A percentile compares a stretch with the other conserved stretches of the same genome.
Evolutionary conservation across 352 stramenopile species (phyloP).

Genomic region (Pythium coloratum): DNA sequence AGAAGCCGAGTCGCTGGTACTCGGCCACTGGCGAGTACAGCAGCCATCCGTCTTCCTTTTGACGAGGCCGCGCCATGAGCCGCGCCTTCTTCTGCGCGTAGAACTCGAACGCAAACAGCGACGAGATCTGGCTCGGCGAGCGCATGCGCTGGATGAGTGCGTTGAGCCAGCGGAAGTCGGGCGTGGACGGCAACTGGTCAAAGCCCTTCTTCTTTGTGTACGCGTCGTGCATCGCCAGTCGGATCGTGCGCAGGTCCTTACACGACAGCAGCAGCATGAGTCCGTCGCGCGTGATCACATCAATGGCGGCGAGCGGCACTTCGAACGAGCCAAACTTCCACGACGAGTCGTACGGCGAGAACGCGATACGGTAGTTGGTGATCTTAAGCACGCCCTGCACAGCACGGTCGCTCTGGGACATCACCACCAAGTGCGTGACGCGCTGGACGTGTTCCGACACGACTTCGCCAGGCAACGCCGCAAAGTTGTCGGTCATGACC

Average conservation of each 20-base stretch:
- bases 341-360: conserved; percentile 81
- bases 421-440: conserved; percentile 84
- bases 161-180: conserved; percentile 80
- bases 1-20: conserved; percentile 82
- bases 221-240: conserved; percentile 83
- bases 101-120: conserved; percentile 84
- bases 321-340: conserved; percentile 88
- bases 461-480: conserved; percentile 54
- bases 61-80: conserved; percentile 21
- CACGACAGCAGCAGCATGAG: conserved; percentile 81
- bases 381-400: conserved; percentile 87
- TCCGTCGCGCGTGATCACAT: conserved; percentile 74
- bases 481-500: conserved; percentile 62
- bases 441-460: conserved; percentile 82
- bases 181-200: conserved; percentile 72
- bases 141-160: conserved; percentile 78
- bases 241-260: conserved; percentile 80
- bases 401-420: conserved; percentile 77
- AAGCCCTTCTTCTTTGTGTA: conserved; percentile 83
- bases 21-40: conserved; percentile 81
- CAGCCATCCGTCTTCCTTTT: conserved; percentile 81
- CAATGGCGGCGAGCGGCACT: conserved; percentile 73
- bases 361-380: conserved; percentile 81
- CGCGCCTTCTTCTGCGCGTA: conserved; percentile 68
- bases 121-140: conserved; percentile 69